Percentiles rank a stretch among this genome's conserved stretches.
phyloP scores from a whole-genome alignment of 2,329 filamentous ascomycete species.

The Cercospora canescens region DNA sequence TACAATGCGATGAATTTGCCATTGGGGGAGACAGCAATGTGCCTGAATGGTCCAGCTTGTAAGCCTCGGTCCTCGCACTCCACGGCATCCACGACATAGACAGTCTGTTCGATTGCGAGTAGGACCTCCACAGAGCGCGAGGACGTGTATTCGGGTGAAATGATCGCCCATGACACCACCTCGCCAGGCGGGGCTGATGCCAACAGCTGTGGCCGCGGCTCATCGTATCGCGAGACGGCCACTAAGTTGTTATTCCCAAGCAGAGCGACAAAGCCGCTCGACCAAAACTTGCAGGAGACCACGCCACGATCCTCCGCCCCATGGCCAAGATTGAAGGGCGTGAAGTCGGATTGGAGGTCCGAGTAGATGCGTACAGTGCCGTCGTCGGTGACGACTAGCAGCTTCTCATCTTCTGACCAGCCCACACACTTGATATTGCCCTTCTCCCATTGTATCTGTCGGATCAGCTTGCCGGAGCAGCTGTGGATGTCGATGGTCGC shows the following conservation, averaged over 20 bases:
- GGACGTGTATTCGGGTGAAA: slow-evolving; percentile 83
- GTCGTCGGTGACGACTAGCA: slow-evolving; percentile 84
- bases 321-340: slow-evolving; percentile 87
- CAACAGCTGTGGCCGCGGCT: slow-evolving; percentile 83
- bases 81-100: slow-evolving; percentile 82
- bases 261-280: slow-evolving; percentile 87
- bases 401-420: slow-evolving; percentile 93
- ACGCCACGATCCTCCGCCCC: slow-evolving; percentile 86
- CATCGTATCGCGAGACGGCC: slow-evolving; percentile 83
- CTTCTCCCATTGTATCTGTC: slow-evolving; percentile 72
- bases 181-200: slow-evolving; percentile 74
- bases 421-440: slow-evolving; percentile 83
- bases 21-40: slow-evolving; percentile 88
- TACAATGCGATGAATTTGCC: slow-evolving; percentile 87
- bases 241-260: slow-evolving; percentile 85
- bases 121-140: slow-evolving; percentile 92
- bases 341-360: slow-evolving; percentile 92
- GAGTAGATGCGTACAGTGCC: slow-evolving; percentile 88
- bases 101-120: slow-evolving; percentile 78
- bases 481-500: slow-evolving; percentile 93
- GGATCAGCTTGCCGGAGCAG: slow-evolving; percentile 81
- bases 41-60: slow-evolving; percentile 87
- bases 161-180: slow-evolving; percentile 84
- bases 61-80: slow-evolving; percentile 90
- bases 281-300: slow-evolving; percentile 86